Evolutionary conservation across 176 grass and related monocot genomes (phyloP), one percentile per base, ranked within the genome.

Genomic region (Triticum monococcum): DNA sequence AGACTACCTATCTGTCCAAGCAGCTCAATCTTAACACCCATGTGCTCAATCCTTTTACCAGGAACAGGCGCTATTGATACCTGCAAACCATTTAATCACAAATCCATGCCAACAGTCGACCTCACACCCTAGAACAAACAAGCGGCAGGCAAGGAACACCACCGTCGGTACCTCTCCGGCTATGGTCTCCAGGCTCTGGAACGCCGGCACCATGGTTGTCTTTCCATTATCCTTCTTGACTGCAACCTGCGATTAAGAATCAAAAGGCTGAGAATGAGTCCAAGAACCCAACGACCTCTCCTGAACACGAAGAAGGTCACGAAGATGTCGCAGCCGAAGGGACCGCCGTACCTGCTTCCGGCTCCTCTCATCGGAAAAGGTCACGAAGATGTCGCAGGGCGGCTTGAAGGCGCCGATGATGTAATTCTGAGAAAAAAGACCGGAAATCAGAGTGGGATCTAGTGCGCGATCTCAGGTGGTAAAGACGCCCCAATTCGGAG

Each of bases 171-270:
- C 91, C 96, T 98, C 96, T 75, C 96, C 96, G 10, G 88, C 89
- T 86, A 95, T 94, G 37, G 82, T 92, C 70, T 98, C 93, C 23
- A 89, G 92, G 80, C 93, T 98, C 87, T 98, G 88, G 83, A 98
- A 95, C 45, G 89, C 68, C 48, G 96, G 93, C 26, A 98, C 91
- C 91, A 91, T 94, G n/a, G 59, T 31, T 1, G 90, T 92, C 83
- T 95, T 92, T 26, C 93, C 96, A 46, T 94, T 98, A 32, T 95
- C 96, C 87, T 95, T 98, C 88, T 95, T 94, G 77, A 94, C 78
- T 33, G 89, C 52, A 68, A 83, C 88, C 96, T 98, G 83, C 48
- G 75, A 36, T 75, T 16, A 75, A 61, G 46, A 80, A 72, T 24
- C 11, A 86, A 72, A 33, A 73, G 0, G 73, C 54, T 31, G 23